Base-by-base conservation (phyloP, 257 asterid species). In the Nicotiana undulata region DNA sequence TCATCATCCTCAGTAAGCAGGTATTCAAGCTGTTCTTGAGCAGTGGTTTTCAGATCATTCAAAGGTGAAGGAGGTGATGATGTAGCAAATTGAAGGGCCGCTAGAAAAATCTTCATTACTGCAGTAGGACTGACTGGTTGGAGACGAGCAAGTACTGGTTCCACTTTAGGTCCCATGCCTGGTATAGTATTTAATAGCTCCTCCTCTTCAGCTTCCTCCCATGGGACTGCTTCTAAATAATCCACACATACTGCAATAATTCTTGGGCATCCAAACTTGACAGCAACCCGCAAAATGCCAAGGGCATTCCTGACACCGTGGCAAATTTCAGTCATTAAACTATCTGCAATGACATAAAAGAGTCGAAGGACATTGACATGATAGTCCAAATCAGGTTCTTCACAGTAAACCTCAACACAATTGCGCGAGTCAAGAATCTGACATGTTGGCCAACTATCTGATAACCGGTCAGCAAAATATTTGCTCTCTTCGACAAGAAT, bases 121-220 rank as follows among this genome's bases (percentile, higher is more conserved):
- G 92, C 85, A 60, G 74, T 61, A 66, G 85, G 82, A 85, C 87
- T 80, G 76, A 93, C 98, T 0, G 98, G 98, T 85, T 85, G 91
- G 87, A 94, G 93, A 56, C 98, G 93, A 74, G 95, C 97, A 63
- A 94, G 96, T 60, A 93, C 79, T 0, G 84, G 81, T 53, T 89
- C 96, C 3, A 90, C 91, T 79, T 83, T 86, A 52, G 96, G 66
- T 37, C 98, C 98, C 97, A 94, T 83, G 82, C 79, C 34, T 0
- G 98, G 99, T 68, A 93, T 84, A 18, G 84, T 84, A 85, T 89
- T 90, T 79, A 93, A 83, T n/a, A 94, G 90, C 83, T 94, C 98
- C 60, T 95, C 99, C 72, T 95, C 98, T 83, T 95, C 98, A 0
- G 96, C 80, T 85, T 95, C 99, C 84, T 93, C 98, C 98, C 99